A percentile compares a stretch with the other conserved stretches of the same genome.
These are phyloP conservation scores for Stephanodiscus minutulus DNA, from an alignment of 108 stramenopile genomes.

Conservation along the genomic window DNA sequence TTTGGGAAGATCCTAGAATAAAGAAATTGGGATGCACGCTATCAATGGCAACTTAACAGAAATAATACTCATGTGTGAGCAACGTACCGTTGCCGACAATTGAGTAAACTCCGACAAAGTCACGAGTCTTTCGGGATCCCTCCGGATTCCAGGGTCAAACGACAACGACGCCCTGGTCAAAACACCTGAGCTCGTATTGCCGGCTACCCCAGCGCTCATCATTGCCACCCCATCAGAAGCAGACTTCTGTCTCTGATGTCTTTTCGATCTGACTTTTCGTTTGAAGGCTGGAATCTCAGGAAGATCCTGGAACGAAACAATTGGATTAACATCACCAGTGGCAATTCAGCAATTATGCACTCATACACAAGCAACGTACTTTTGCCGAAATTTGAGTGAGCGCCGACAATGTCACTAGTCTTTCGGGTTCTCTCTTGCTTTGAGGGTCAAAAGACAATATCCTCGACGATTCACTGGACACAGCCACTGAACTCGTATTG, in stretches of 20 bases:
- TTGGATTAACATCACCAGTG: no score
- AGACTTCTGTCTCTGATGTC: conserved; percentile 41
- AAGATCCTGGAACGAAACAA: conserved; percentile 1
- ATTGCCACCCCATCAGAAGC: conserved; percentile 52
- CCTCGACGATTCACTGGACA: no score
- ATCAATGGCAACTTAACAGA: background rate
- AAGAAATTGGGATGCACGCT: background rate
- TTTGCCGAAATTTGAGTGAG: no score
- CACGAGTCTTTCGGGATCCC: conserved; percentile 24
- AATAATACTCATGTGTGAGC: background rate
- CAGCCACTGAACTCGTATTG: no score
- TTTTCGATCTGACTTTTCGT: conserved; percentile 10
- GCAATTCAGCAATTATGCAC: no score
- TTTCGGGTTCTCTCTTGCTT: no score
- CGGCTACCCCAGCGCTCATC: conserved; percentile 30
- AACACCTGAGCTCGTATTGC: background rate
- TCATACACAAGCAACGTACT: no score
- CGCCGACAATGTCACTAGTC: no score
- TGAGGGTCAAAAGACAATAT: no score
- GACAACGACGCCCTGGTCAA: background rate
- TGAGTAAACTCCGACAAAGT: conserved; percentile 27
- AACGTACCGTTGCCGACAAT: conserved; percentile 24
- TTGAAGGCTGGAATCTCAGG: background rate
- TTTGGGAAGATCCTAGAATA: conserved; percentile 34
- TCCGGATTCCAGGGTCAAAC: background rate